A percentile compares a stretch with the other conserved stretches of the same genome.
phyloP scores from a whole-genome alignment of 306 rosid genomes.

The Cicer yamashitae region DNA sequence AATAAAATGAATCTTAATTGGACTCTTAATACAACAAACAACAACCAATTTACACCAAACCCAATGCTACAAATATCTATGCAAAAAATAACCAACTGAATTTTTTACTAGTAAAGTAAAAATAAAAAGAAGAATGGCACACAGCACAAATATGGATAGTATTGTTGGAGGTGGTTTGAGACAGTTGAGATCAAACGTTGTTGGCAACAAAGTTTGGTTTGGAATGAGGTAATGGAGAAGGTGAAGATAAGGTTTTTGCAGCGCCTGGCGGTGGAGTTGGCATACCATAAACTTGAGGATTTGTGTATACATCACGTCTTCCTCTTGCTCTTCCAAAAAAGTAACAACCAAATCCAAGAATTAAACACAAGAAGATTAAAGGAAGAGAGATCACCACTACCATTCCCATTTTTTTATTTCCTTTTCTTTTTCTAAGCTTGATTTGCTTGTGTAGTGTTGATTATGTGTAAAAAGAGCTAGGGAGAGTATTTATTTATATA shows the following conservation, averaged over 20 bases:
- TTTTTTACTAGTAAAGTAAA: no score
- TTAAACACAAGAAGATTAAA: conserved; percentile 64
- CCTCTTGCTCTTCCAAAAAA: conserved; percentile 77
- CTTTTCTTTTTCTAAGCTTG: neutral
- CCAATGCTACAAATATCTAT: no score
- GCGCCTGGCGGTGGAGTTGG: conserved; percentile 78
- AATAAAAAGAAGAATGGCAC: no score
- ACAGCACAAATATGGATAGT: no score
- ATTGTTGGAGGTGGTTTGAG: neutral
- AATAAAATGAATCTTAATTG: conserved; percentile 19
- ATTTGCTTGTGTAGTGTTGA: neutral
- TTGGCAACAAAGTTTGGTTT: conserved; percentile 57
- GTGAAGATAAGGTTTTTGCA: conserved; percentile 37
- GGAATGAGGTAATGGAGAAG: conserved; percentile 47
- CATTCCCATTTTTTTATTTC: conserved; percentile 67
- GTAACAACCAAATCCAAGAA: conserved; percentile 88
- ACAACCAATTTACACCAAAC: conserved; percentile 1
- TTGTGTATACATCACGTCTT: conserved; percentile 58
- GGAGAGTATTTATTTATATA: neutral
- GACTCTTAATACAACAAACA: conserved; percentile 24
- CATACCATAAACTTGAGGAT: conserved; percentile 72
- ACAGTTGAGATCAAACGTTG: conserved; percentile 50
- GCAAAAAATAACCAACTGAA: no score
- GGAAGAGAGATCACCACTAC: conserved; percentile 91
- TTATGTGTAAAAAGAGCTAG: neutral